These are phyloP conservation scores for Phytophthora kernoviae DNA, from an alignment of 352 stramenopile species.

Conservation along the genomic window DNA sequence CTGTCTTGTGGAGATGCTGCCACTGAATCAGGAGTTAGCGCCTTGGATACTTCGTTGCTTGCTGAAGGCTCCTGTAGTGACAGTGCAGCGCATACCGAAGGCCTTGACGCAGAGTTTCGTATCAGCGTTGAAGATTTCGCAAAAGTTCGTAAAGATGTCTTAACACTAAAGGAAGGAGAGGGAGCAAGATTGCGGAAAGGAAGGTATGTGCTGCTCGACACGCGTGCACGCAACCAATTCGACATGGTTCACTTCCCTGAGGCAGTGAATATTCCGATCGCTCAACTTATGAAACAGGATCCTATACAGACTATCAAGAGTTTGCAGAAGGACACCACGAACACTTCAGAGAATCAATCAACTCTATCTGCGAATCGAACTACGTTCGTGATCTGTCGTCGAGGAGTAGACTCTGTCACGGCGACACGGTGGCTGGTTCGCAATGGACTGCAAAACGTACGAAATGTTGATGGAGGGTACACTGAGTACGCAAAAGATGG, in stretches of 20 bases:
- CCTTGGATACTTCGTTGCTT: slow-evolving; percentile 16
- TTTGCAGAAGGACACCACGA: slow-evolving; percentile 22
- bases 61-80: slow-evolving; percentile 20
- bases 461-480: slow-evolving; percentile 80
- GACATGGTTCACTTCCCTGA: slow-evolving; percentile 80
- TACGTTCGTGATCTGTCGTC: slow-evolving; percentile 77
- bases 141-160: slow-evolving; percentile 21
- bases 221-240: slow-evolving; percentile 59
- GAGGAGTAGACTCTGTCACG: slow-evolving; percentile 71
- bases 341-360: no score
- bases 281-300: slow-evolving; percentile 43
- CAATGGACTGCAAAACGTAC: slow-evolving; percentile 43
- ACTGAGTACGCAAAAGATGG: slow-evolving; percentile 51
- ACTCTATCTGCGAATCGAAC: slow-evolving; percentile 2
- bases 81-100: background rate
- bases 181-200: background rate
- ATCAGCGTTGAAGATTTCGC: slow-evolving; percentile 49
- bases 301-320: slow-evolving; percentile 15
- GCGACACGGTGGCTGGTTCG: slow-evolving; percentile 64
- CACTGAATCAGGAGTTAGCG: background rate
- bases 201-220: slow-evolving; percentile 67
- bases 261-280: slow-evolving; percentile 68
- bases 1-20: slow-evolving; percentile 26
- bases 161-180: background rate
- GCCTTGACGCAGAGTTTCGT: slow-evolving; percentile 34